Evolutionary conservation across 495 filamentous ascomycete species (phyloP).

Genomic region (Penicillium riverlandense): DNA sequence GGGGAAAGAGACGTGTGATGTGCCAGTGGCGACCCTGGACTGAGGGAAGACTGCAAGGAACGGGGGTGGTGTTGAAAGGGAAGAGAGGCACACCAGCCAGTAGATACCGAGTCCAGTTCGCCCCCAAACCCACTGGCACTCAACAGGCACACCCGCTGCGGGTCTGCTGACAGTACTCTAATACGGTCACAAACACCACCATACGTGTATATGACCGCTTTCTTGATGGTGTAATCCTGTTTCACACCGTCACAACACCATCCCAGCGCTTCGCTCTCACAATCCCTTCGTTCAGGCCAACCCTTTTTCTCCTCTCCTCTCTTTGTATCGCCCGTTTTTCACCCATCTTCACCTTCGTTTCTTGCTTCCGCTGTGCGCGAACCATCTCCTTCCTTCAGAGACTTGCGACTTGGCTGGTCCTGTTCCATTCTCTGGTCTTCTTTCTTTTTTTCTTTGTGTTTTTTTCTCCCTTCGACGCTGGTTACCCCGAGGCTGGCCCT

Average conservation of each 20-base stretch:
- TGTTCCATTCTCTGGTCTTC: constrained; percentile 30
- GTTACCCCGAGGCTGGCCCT: constrained; percentile 31
- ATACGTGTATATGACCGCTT: too few relatives aligned
- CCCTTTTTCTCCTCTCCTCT: constrained; percentile 10
- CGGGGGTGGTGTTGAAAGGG: too few relatives aligned
- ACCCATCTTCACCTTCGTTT: constrained; percentile 26
- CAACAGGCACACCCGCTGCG: neutral
- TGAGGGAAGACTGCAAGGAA: too few relatives aligned
- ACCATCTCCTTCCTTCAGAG: constrained; percentile 21
- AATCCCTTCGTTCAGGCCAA: constrained; percentile 1
- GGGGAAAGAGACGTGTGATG: too few relatives aligned
- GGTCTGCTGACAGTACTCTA: too few relatives aligned
- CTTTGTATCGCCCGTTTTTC: constrained; percentile 1
- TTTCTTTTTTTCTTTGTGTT: constrained; percentile 17
- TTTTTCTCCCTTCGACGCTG: constrained; percentile 19
- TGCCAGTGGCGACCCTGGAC: too few relatives aligned
- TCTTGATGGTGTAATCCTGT: too few relatives aligned
- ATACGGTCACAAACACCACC: too few relatives aligned
- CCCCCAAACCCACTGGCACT: neutral
- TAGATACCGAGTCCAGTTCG: neutral
- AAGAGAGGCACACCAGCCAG: too few relatives aligned
- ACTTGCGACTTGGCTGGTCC: constrained; percentile 35
- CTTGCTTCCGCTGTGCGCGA: constrained; percentile 36
- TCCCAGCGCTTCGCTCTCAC: neutral
- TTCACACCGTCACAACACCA: too few relatives aligned